Evolutionary conservation across 768 basidiomycete genomes (phyloP), one percentile per base, ranked within the genome.

Genomic region (Nidularia pulvinata): DNA sequence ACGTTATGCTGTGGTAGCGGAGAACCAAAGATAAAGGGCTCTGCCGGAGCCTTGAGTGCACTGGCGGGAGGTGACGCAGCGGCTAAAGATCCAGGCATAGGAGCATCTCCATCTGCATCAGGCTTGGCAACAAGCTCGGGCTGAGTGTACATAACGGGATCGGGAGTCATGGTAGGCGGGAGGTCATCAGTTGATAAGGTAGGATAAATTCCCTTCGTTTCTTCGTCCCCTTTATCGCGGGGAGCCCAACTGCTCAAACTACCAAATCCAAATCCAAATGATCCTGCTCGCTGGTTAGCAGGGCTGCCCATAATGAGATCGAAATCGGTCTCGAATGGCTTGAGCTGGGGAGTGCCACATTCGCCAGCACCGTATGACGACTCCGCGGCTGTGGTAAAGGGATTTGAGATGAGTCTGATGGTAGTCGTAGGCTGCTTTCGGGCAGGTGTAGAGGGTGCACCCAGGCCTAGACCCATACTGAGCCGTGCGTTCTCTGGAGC

Each of bases 11-110:
- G 80, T 6, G 88, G 83, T 3, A 82, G 76, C 0, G 89, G 86
- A 0, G 91, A 92, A 25, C 91, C 91, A 60, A 93, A 93, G 19
- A 91, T 64, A 71, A 93, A 93, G 0, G 85, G 83, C 22, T 79
- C 42, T 16, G 22, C n/a, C 25, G 42, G 19, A 9, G 13, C 14
- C 33, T 33, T 32, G 22, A 49, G 48, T 13, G 22, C 10, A 34
- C 13, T 74, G 10, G 37, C 10, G 37, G 37, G 37, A 10, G 16
- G 37, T 10, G 37, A 10, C 16, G 16, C 10, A 39, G 37, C 10
- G 10, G 10, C 37, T 16, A 39, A 39, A 16, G 10, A 10, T 39
- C 16, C 37, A 39, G 10, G 10, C 37, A 39, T 39, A 16, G 72
- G 61, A 11, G 57, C 53, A 48, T 71, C 67, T 34, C 60, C 59